Evolutionary conservation across 2,329 filamentous ascomycete genomes (phyloP).

Genomic region (Sclerotinia trifoliorum): DNA sequence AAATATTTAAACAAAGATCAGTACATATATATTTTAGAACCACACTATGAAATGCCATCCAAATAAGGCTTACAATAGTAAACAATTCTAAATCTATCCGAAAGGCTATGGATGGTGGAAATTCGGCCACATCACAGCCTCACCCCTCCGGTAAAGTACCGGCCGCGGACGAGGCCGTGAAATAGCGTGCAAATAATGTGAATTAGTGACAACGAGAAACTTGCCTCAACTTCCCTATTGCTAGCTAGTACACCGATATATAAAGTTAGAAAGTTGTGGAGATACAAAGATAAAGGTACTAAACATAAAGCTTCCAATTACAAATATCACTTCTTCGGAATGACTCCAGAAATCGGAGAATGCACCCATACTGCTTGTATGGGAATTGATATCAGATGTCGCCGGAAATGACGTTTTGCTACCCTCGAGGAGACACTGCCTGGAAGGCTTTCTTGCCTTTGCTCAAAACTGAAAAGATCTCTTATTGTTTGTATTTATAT

Average conservation of each 20-base stretch:
- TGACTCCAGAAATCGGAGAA: neutral
- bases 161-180: conserved; percentile 5
- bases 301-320: neutral
- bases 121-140: conserved; percentile 8
- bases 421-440: neutral
- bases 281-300: neutral
- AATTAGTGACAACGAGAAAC: conserved; percentile 5
- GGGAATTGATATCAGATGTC: neutral
- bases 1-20: neutral
- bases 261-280: neutral
- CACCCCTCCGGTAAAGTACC: conserved; percentile 1
- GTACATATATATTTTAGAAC: neutral
- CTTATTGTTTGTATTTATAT: neutral
- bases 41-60: no score
- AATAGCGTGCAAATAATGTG: neutral
- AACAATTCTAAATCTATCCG: neutral
- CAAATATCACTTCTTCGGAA: neutral
- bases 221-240: neutral
- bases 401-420: neutral
- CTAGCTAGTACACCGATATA: neutral
- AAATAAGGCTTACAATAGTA: neutral
- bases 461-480: neutral
- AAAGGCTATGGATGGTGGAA: conserved; percentile 3
- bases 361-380: neutral
- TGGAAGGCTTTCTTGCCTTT: neutral